A percentile compares a stretch with the other conserved stretches of the same genome.
Evolutionary conservation across 352 stramenopile species (phyloP).

Genomic region (Thraustochytrium sp.): DNA sequence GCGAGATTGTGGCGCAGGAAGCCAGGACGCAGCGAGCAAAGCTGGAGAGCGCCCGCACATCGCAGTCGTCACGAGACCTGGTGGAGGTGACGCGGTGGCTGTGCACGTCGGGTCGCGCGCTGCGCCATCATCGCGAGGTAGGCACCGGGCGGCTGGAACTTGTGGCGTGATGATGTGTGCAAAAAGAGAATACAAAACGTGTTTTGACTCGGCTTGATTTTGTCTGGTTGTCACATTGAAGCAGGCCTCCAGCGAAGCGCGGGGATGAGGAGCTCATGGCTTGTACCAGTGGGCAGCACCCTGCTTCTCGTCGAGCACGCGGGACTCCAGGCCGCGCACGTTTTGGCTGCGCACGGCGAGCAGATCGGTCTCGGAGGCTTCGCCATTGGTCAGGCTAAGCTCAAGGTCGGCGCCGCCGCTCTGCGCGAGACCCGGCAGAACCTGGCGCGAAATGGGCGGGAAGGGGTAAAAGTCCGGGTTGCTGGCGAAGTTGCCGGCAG

Average conservation of each 20-base stretch:
- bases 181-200: background rate
- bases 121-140: background rate
- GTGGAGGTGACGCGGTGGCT: background rate
- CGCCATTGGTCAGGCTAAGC: background rate
- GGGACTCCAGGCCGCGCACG: background rate
- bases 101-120: background rate
- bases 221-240: background rate
- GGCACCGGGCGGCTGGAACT: background rate
- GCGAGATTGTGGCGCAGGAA: background rate
- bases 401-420: background rate
- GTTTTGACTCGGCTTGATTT: too few species aligned
- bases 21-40: background rate
- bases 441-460: background rate
- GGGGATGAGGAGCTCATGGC: background rate
- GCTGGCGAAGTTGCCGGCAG: background rate
- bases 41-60: background rate
- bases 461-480: constrained; percentile 40
- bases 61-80: background rate
- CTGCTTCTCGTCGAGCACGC: background rate
- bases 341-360: background rate
- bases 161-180: background rate
- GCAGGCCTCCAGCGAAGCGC: background rate
- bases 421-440: background rate
- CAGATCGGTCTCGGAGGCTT: background rate
- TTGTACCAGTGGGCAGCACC: background rate